These are phyloP conservation scores for Pseudevernia furfuracea DNA, from an alignment of 495 filamentous ascomycete species.

Conservation along the genomic window DNA sequence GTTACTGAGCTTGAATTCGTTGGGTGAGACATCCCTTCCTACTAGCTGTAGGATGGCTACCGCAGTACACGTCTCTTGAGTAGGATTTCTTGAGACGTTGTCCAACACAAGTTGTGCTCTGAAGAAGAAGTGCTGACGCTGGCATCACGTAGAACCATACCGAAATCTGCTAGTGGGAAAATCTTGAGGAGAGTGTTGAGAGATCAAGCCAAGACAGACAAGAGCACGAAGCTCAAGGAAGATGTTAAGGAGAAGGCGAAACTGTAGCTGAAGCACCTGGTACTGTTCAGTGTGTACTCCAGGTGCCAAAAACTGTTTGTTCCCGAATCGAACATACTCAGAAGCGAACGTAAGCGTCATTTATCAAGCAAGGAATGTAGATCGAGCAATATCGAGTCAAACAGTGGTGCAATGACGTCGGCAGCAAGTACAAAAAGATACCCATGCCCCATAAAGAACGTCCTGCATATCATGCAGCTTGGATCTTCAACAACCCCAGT, in stretches of 20 bases:
- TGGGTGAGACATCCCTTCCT: neutral
- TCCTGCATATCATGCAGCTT: too few species aligned
- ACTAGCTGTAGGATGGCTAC: neutral
- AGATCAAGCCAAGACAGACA: slow-evolving; percentile 25
- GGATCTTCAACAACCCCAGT: neutral
- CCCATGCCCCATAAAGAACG: too few species aligned
- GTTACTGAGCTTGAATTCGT: slow-evolving; percentile 58
- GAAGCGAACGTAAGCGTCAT: neutral
- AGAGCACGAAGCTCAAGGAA: slow-evolving; percentile 28
- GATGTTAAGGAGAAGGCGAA: slow-evolving; percentile 36
- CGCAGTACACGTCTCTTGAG: neutral
- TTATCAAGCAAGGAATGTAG: neutral
- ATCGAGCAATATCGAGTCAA: neutral
- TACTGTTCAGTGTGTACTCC: neutral
- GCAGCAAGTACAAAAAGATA: too few species aligned
- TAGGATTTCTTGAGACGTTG: neutral
- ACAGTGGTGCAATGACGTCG: neutral
- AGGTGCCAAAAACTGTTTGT: neutral
- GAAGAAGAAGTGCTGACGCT: neutral
- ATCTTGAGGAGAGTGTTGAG: slow-evolving; percentile 55
- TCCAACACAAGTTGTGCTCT: neutral
- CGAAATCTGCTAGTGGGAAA: slow-evolving; percentile 63
- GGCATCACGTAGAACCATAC: slow-evolving; percentile 33
- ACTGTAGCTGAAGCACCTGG: slow-evolving; percentile 28
- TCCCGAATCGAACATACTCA: too few species aligned